phyloP scores from a whole-genome alignment of 2,329 filamentous ascomycete species.

The Calonectria leucothoes region DNA sequence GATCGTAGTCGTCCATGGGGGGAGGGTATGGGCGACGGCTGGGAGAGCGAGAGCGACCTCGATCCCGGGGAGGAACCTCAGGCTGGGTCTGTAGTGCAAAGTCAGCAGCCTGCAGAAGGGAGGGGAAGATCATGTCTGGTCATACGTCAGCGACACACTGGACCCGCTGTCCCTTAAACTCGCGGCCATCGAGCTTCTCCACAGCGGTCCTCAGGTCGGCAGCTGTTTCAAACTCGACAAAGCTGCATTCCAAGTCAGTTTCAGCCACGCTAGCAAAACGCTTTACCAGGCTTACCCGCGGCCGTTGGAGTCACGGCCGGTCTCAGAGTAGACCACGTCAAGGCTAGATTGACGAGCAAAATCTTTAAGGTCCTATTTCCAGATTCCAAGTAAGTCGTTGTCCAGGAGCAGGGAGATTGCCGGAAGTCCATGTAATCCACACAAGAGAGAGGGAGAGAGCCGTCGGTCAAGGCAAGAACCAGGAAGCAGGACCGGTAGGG shows the following conservation, averaged over 20 bases:
- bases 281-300: constrained; percentile 76
- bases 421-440: constrained; percentile 49
- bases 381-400: constrained; percentile 83
- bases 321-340: constrained; percentile 98
- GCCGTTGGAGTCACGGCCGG: constrained; percentile 89
- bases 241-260: constrained; percentile 65
- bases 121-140: constrained; percentile 10
- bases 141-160: constrained; percentile 86
- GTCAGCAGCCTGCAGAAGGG: constrained; percentile 34
- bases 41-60: constrained; percentile 83
- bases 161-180: constrained; percentile 92
- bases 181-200: constrained; percentile 91
- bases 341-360: constrained; percentile 97
- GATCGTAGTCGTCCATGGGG: constrained; percentile 83
- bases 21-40: constrained; percentile 73
- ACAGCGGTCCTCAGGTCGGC: constrained; percentile 90
- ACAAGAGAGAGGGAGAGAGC: constrained; percentile 44
- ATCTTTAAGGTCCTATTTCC: constrained; percentile 98
- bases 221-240: constrained; percentile 97
- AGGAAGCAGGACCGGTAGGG: constrained; percentile 41
- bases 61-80: constrained; percentile 76
- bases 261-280: background rate
- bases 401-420: constrained; percentile 59
- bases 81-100: constrained; percentile 74
- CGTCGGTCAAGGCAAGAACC: constrained; percentile 54